A percentile compares a stretch with the other conserved stretches of the same genome.
Conservation (phyloP, 306 rosid species). For the Acacia acuminata region DNA sequence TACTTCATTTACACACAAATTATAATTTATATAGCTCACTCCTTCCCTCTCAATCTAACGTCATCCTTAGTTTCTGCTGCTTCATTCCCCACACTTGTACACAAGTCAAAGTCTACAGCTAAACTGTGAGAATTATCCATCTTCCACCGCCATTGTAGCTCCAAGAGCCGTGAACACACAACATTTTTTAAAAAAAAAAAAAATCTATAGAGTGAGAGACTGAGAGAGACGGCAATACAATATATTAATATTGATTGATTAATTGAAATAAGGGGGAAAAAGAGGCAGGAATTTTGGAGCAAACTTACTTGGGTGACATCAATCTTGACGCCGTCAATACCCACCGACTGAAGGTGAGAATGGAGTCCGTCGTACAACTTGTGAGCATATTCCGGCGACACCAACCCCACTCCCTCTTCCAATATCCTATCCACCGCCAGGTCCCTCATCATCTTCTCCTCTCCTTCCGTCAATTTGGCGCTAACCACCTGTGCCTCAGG, state of each 20-base stretch:
- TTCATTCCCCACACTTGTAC: neutral
- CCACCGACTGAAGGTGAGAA: constrained; percentile 50
- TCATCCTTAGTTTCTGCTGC: neutral
- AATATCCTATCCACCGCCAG: constrained; percentile 61
- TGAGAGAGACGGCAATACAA: no score
- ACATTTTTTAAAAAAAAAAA: no score
- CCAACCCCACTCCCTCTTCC: constrained; percentile 60
- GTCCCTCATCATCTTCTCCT: constrained; percentile 58
- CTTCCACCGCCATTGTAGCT: neutral
- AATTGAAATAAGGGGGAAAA: neutral
- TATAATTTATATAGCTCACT: neutral
- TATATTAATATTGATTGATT: neutral
- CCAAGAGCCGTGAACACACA: neutral
- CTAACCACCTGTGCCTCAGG: constrained; percentile 47
- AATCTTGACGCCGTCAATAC: constrained; percentile 75
- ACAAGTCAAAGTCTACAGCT: neutral
- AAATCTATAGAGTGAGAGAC: no score
- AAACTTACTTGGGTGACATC: constrained; percentile 68
- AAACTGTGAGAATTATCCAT: neutral
- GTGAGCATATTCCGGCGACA: constrained; percentile 47
- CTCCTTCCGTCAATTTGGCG: constrained; percentile 45
- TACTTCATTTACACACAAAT: neutral
- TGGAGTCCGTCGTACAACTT: constrained; percentile 63
- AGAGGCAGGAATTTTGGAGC: neutral
- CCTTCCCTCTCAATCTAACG: neutral